Base-by-base conservation (phyloP, 148 eudicot genomes). In the Cornus florida region DNA sequence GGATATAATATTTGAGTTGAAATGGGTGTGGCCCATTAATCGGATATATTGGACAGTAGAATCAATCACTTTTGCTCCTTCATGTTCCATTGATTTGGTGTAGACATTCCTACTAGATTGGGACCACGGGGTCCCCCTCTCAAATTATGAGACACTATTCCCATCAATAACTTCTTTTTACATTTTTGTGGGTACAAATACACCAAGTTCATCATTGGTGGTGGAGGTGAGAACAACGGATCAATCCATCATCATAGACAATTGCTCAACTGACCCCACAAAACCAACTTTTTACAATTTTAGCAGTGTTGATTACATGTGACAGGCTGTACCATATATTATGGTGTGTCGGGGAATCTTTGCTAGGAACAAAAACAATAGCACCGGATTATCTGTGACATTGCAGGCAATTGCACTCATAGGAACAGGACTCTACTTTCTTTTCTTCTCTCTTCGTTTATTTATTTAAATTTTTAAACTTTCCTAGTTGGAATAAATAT, bases 281-380 rank as follows among this genome's bases (percentile, higher is more conserved):
- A 35, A 75, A 35, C 69, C n/a, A n/a, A 22, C 0, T 32, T 62
- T 60, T 62, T n/a, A 48, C 5, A 43, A 62, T 33, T 32, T 60
- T 28, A 24, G 65, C n/a, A 75, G 75, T 17, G 38, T 14, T 74
- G 75, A 75, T 50, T 75, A 76, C 33, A 62, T 31, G 72, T 75
- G 75, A 75, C 75, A 75, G 79, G 83, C 64, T 64, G 83, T 76
- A 81, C 75, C 65, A 48, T 48, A 70, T 57, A 81, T 81, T 70
- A 64, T 81, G 79, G 75, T 33, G 33, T 81, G 83, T 75, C 83
- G 81, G 83, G 75, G 83, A 81, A 81, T 81, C 83, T 81, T 75
- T 48, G 66, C 75, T 75, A 70, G n/a, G 32, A 75, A 75, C 79
- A 81, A 75, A 81, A 33, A 70, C 35, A 71, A 60, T 14, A 0